Percentiles rank a stretch among this genome's conserved stretches.
These are phyloP conservation scores for Phycomyces blakesleeanus DNA, from an alignment of 192 early-diverging fungal genomes.

Conservation along the genomic window DNA sequence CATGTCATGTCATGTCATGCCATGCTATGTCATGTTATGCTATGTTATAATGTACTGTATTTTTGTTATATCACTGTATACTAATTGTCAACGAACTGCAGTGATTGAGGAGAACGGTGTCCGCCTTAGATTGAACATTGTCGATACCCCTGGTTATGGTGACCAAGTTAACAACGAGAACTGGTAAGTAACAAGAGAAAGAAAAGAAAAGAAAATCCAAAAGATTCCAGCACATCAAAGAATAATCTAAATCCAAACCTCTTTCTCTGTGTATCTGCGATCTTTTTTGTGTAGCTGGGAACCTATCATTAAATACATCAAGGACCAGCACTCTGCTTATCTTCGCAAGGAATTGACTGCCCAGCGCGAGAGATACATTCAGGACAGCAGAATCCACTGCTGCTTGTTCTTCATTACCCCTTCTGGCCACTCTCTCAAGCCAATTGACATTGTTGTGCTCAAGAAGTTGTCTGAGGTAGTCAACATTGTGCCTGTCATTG, in stretches of 20 bases:
- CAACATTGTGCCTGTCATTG: constrained; percentile 88
- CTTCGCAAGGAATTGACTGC: constrained; percentile 91
- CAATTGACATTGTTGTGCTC: constrained; percentile 83
- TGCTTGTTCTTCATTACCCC: constrained; percentile 97
- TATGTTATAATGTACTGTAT: neutral
- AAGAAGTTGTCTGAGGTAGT: constrained; percentile 78
- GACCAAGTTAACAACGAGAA: constrained; percentile 99
- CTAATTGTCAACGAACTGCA: constrained; percentile 26
- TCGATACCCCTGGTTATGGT: constrained; percentile 97
- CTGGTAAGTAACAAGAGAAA: constrained; percentile 55
- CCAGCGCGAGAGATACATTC: constrained; percentile 82
- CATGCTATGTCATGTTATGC: no score
- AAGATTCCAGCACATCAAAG: no score
- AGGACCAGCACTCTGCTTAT: constrained; percentile 96
- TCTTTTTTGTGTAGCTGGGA: constrained; percentile 84
- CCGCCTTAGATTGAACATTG: constrained; percentile 88
- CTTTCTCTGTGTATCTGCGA: no score
- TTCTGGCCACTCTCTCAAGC: constrained; percentile 89
- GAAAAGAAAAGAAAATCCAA: no score
- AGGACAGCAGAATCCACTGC: constrained; percentile 93
- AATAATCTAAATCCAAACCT: no score
- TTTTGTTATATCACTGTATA: neutral
- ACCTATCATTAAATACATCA: constrained; percentile 97
- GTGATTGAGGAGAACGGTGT: constrained; percentile 96
- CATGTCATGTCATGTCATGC: no score